phyloP scores from a whole-genome alignment of 371 early-diverging fungal species.

The Phascolomyces articulosus region DNA sequence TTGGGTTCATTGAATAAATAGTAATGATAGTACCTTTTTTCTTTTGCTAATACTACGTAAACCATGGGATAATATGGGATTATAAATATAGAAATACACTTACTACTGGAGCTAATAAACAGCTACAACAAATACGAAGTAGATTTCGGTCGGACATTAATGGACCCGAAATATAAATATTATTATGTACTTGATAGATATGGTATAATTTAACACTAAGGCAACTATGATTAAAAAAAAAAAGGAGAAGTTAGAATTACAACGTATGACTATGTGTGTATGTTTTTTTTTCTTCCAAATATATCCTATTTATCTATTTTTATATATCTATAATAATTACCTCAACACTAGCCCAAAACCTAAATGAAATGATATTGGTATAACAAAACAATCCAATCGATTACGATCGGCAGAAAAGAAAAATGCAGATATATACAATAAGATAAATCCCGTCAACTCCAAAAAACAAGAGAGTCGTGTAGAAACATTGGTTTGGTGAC shows the following conservation, averaged over 20 bases:
- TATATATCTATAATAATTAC: too few relatives aligned
- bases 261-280: too few relatives aligned
- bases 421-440: conserved; percentile 42
- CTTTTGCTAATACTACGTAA: too few relatives aligned
- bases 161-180: conserved; percentile 45
- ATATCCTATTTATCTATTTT: too few relatives aligned
- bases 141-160: not conserved
- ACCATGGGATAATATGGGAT: too few relatives aligned
- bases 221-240: conserved; percentile 17
- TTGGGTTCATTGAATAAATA: too few relatives aligned
- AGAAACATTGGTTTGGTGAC: conserved; percentile 48
- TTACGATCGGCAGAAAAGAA: conserved; percentile 37
- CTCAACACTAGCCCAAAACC: conserved; percentile 40
- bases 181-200: conserved; percentile 58
- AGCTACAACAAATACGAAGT: not conserved
- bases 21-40: too few relatives aligned
- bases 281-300: too few relatives aligned
- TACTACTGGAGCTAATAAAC: conserved; percentile 43
- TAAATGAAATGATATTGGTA: conserved; percentile 47
- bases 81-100: conserved; percentile 1
- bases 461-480: conserved; percentile 58
- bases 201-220: conserved; percentile 58
- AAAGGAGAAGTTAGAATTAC: not conserved
- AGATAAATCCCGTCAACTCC: conserved; percentile 47
- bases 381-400: conserved; percentile 35